Percentiles rank a stretch among this genome's conserved stretches.
These are phyloP conservation scores for Chimonanthus salicifolius DNA, from an alignment of 164 flowering plant species.

Conservation along the genomic window DNA sequence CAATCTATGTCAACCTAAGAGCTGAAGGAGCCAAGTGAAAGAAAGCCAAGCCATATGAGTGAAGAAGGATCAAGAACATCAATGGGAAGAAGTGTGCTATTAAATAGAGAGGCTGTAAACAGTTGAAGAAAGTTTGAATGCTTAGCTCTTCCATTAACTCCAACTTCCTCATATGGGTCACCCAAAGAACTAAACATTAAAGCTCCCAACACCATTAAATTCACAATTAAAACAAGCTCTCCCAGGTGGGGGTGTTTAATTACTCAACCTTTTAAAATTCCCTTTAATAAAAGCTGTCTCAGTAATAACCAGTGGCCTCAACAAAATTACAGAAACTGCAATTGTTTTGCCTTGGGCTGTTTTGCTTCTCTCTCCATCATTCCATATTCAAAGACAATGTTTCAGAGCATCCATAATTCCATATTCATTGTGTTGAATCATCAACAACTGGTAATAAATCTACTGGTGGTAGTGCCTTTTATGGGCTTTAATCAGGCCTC, in stretches of 20 bases:
- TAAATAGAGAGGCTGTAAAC: slow-evolving; percentile 37
- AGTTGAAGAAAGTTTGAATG: slow-evolving; percentile 54
- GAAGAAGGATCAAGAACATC: background rate
- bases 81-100: slow-evolving; percentile 6
- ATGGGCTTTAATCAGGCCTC: too few species aligned
- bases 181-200: slow-evolving; percentile 31
- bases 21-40: background rate
- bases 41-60: background rate
- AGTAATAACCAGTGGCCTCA: background rate
- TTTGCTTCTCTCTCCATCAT: background rate
- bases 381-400: background rate
- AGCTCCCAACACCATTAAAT: slow-evolving; percentile 41
- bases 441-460: too few species aligned
- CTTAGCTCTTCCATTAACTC: slow-evolving; percentile 38
- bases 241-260: slow-evolving; percentile 13
- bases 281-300: background rate
- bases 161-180: slow-evolving; percentile 48
- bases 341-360: background rate
- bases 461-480: too few species aligned
- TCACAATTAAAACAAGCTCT: slow-evolving; percentile 17
- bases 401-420: too few species aligned
- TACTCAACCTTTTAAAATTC: slow-evolving; percentile 3
- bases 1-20: background rate
- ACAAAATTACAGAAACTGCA: background rate
- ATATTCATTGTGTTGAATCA: too few species aligned